These are phyloP conservation scores for Lanmaoa pseudosensibilis DNA, from an alignment of 768 basidiomycete genomes.

Conservation along the genomic window DNA sequence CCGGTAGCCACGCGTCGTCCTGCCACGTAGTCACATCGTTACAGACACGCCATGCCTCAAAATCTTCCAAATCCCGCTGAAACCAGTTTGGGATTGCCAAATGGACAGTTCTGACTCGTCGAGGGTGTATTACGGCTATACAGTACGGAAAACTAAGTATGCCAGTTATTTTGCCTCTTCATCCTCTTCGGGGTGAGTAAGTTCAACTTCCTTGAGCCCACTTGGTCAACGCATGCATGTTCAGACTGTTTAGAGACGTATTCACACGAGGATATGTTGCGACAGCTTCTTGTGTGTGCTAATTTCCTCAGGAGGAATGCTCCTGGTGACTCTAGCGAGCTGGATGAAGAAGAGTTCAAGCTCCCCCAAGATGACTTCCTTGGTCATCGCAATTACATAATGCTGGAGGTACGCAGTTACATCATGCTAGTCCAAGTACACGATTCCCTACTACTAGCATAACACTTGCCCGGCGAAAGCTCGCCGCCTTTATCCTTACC, in stretches of 20 bases:
- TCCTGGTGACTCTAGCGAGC: conserved; percentile 15
- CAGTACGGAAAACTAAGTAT: neutral
- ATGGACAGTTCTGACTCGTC: neutral
- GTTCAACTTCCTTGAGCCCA: neutral
- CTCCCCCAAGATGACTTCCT: conserved; percentile 47
- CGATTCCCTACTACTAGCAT: too few species aligned
- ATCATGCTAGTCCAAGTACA: too few species aligned
- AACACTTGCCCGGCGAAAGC: conserved; percentile 32
- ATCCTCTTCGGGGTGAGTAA: conserved; percentile 1
- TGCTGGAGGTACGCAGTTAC: conserved; percentile 43
- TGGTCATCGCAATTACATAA: conserved; percentile 45
- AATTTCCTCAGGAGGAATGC: neutral
- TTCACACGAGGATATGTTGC: conserved; percentile 7
- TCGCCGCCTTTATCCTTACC: conserved; percentile 68
- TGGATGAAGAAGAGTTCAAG: conserved; percentile 39
- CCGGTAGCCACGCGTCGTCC: too few species aligned
- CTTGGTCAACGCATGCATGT: neutral
- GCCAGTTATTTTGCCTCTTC: neutral
- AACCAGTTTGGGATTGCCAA: too few species aligned
- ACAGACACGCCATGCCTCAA: too few species aligned
- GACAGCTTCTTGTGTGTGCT: neutral
- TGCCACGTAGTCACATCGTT: too few species aligned
- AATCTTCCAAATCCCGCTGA: too few species aligned
- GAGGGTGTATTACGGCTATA: neutral
- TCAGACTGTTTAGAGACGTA: neutral